These are phyloP conservation scores for Neckera pumila DNA, from an alignment of 225 moss, liverwort and hornwort species.

Conservation along the genomic window DNA sequence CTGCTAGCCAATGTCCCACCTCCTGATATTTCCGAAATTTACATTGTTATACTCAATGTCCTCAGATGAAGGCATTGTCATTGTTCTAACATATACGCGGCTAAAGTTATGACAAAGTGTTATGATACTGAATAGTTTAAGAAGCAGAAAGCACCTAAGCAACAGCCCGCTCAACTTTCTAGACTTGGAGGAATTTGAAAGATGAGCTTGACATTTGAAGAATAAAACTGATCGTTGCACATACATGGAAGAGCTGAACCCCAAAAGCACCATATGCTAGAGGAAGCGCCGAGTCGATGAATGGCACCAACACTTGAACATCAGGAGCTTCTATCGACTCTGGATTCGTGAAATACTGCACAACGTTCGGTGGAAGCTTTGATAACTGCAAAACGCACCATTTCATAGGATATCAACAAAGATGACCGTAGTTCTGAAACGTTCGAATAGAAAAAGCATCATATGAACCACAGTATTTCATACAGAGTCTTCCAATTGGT, in stretches of 20 bases:
- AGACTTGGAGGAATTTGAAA: not conserved
- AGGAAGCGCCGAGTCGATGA: constrained; percentile 80
- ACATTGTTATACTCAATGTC: not conserved
- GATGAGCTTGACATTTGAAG: not conserved
- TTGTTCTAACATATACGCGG: not conserved
- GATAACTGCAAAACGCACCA: constrained; percentile 40
- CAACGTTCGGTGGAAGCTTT: constrained; percentile 82
- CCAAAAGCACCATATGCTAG: constrained; percentile 99
- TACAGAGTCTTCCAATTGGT: not conserved
- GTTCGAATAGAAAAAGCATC: not conserved
- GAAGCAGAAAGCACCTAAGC: not conserved
- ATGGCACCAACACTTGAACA: constrained; percentile 75
- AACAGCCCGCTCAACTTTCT: not conserved
- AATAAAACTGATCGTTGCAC: not conserved
- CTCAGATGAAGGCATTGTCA: not conserved
- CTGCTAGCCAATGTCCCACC: constrained; percentile 90
- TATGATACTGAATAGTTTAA: not conserved
- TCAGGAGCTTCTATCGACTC: constrained; percentile 80
- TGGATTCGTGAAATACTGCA: constrained; percentile 88
- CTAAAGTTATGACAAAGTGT: not conserved
- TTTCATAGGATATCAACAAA: not conserved
- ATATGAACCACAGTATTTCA: not conserved
- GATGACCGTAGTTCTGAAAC: not conserved
- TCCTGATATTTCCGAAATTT: constrained; percentile 31
- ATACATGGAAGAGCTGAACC: constrained; percentile 80